These are phyloP conservation scores for Salix arbutifolia DNA, from an alignment of 345 rosid species.

Conservation along the genomic window DNA sequence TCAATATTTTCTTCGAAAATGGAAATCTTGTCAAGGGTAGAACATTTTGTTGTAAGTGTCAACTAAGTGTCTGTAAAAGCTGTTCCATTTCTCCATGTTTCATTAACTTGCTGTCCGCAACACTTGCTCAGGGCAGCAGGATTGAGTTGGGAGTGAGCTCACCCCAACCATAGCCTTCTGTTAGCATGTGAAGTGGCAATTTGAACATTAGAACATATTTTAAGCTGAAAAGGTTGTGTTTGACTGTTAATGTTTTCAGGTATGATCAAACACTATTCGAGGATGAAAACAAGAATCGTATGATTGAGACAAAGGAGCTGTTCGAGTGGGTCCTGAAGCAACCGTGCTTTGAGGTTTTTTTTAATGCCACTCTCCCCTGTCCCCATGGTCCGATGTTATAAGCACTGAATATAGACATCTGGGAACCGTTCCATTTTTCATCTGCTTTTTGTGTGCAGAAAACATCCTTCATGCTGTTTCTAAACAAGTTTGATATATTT, in stretches of 20 bases:
- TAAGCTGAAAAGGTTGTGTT: not conserved
- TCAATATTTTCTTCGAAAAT: not conserved
- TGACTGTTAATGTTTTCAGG: constrained; percentile 39
- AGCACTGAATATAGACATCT: not conserved
- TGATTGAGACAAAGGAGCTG: constrained; percentile 92
- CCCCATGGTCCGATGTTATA: not conserved
- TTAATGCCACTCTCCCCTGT: not conserved
- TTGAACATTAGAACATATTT: not conserved
- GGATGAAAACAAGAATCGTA: constrained; percentile 81
- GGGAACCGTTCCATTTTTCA: not conserved
- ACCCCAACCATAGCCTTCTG: not conserved
- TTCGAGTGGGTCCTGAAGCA: constrained; percentile 98
- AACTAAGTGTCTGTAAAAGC: not conserved
- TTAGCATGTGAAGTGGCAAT: not conserved
- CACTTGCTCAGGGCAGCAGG: not conserved
- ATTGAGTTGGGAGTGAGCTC: not conserved
- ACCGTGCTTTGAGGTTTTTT: constrained; percentile 87
- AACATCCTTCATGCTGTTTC: constrained; percentile 94
- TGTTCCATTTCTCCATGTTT: not conserved
- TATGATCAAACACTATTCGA: constrained; percentile 93
- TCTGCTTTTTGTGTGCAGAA: constrained; percentile 50
- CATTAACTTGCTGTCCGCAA: not conserved
- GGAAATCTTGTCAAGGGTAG: not conserved
- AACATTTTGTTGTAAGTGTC: not conserved
- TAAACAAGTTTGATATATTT: constrained; percentile 93